Evolutionary conservation across 2,329 filamentous ascomycete species (phyloP).

Genomic region (Fusarium hainanense): DNA sequence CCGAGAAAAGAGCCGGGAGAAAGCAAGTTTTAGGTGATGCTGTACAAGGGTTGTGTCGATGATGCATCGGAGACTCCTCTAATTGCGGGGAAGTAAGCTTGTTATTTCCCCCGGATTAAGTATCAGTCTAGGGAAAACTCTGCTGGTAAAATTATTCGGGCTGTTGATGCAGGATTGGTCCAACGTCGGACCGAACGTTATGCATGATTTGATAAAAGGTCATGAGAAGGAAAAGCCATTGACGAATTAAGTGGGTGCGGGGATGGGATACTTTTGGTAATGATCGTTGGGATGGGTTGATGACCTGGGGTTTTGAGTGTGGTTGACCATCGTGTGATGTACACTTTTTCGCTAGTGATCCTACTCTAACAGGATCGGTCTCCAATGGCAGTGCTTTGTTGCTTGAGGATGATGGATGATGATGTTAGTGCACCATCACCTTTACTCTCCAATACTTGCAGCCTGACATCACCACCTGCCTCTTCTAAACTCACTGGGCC

Average conservation of each 20-base stretch:
- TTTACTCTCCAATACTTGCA: background rate
- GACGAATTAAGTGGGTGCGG: background rate
- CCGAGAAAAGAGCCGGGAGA: conserved; percentile 37
- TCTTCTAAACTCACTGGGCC: background rate
- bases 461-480: conserved; percentile 9
- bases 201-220: conserved; percentile 12
- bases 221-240: conserved; percentile 1
- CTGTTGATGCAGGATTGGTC: background rate
- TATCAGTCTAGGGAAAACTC: background rate
- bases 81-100: conserved; percentile 22
- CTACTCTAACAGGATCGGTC: background rate
- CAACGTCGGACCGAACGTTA: conserved; percentile 25
- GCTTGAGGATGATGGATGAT: rapidly evolving
- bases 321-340: background rate
- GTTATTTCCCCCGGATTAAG: conserved; percentile 8
- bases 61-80: conserved; percentile 25
- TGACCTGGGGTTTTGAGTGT: background rate
- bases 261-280: conserved; percentile 1
- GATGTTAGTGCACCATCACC: background rate
- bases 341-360: rapidly evolving
- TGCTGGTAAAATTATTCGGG: conserved; percentile 15
- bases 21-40: conserved; percentile 19
- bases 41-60: conserved; percentile 7
- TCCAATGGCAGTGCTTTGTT: background rate
- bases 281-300: conserved; percentile 9